Evolutionary conservation across 257 asterid species (phyloP).

Genomic region (Paulownia fortunei): DNA sequence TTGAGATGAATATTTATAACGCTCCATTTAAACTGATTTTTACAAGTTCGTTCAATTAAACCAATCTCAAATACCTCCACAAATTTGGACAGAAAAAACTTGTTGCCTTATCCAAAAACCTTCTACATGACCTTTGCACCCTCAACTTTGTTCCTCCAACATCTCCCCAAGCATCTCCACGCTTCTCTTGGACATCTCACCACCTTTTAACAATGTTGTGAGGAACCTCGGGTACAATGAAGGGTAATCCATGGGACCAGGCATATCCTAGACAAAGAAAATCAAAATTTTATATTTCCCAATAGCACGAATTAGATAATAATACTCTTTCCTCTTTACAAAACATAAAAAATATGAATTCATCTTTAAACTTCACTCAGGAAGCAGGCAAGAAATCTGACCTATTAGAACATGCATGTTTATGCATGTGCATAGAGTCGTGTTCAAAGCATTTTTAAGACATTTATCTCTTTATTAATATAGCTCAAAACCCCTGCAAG

Average conservation of each 20-base stretch:
- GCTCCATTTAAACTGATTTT: background rate
- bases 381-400: constrained; percentile 2
- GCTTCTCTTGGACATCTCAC: constrained; percentile 79
- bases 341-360: background rate
- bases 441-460: background rate
- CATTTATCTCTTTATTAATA: background rate
- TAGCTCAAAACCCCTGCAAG: background rate
- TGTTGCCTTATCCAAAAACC: constrained; percentile 24
- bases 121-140: constrained; percentile 16
- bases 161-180: constrained; percentile 91
- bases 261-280: constrained; percentile 60
- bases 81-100: constrained; percentile 3
- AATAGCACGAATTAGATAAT: constrained; percentile 5
- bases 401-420: background rate
- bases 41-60: constrained; percentile 3
- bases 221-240: constrained; percentile 78
- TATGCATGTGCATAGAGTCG: background rate
- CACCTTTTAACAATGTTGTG: constrained; percentile 79
- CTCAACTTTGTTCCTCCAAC: constrained; percentile 86
- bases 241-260: constrained; percentile 61
- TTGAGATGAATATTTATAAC: background rate
- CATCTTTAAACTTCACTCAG: constrained; percentile 21
- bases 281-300: background rate
- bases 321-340: constrained; percentile 12
- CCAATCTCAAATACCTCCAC: constrained; percentile 37